phyloP scores from a whole-genome alignment of 306 rosid genomes.

The Sphenostylis stenocarpa region DNA sequence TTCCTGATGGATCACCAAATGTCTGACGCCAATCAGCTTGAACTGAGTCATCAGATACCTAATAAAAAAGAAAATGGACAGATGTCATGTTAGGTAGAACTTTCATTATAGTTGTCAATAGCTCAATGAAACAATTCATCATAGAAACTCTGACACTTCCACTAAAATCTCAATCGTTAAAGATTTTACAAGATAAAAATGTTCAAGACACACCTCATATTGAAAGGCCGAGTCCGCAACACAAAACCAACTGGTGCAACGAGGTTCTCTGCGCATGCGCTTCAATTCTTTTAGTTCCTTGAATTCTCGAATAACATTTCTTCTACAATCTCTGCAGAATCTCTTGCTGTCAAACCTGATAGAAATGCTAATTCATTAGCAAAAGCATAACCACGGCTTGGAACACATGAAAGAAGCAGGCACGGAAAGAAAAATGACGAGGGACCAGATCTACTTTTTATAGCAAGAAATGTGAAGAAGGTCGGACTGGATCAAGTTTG shows the following conservation, averaged over 20 bases:
- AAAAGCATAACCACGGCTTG: background rate
- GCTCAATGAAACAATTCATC: conserved; percentile 20
- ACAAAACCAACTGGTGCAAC: conserved; percentile 99
- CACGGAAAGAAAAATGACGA: too few relatives aligned
- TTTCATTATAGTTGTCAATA: conserved; percentile 4
- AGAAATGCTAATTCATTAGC: conserved; percentile 36
- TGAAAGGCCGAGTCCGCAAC: conserved; percentile 93
- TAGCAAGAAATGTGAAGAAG: too few relatives aligned
- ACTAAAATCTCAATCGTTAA: conserved; percentile 34
- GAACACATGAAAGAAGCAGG: too few relatives aligned
- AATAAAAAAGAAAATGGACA: conserved; percentile 35
- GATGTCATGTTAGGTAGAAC: conserved; percentile 18
- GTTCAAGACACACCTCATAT: conserved; percentile 78
- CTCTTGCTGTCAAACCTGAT: conserved; percentile 99
- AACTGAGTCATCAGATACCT: conserved; percentile 83
- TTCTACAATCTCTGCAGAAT: conserved; percentile 98
- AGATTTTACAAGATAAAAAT: conserved; percentile 27
- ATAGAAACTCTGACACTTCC: conserved; percentile 1
- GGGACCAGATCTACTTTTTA: too few relatives aligned
- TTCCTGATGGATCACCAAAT: conserved; percentile 77
- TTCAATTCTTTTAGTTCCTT: conserved; percentile 95
- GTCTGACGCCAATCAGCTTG: conserved; percentile 94
- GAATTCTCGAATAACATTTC: conserved; percentile 97
- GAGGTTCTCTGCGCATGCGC: conserved; percentile 92
- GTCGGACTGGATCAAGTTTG: too few relatives aligned